Conservation (phyloP, 306 rosid species). For the Cucurbita moschata region DNA sequence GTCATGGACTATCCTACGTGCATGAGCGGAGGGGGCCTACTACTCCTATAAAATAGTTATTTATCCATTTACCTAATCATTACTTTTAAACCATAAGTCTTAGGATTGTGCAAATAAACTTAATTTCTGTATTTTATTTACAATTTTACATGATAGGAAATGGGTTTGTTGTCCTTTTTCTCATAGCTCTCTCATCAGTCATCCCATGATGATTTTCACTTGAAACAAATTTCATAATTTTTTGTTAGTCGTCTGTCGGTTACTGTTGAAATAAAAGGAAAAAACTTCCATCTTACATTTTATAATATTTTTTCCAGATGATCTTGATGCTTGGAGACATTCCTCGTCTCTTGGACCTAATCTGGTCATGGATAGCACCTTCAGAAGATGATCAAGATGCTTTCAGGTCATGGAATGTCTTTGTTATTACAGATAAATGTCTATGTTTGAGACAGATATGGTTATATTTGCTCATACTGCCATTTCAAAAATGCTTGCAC, state of each 20-base stretch:
- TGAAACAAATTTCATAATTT: neutral
- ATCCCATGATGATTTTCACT: neutral
- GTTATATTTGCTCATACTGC: neutral
- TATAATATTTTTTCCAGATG: conserved; percentile 44
- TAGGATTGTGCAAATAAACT: neutral
- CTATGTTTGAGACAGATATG: neutral
- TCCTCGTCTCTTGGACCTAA: conserved; percentile 70
- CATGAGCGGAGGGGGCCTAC: neutral
- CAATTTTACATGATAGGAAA: neutral
- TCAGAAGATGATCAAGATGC: conserved; percentile 56
- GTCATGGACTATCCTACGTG: neutral
- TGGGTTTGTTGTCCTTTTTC: neutral
- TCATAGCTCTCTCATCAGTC: neutral
- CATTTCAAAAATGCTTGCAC: neutral
- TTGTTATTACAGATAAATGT: neutral
- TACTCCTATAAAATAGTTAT: neutral
- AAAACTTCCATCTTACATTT: neutral
- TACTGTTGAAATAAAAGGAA: neutral
- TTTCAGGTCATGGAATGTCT: conserved; percentile 41
- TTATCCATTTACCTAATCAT: too few relatives aligned
- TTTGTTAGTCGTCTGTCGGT: neutral
- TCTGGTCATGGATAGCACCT: conserved; percentile 98
- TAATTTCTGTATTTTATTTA: neutral
- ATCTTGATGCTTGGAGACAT: conserved; percentile 77
- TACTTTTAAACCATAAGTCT: neutral